These are phyloP conservation scores for Lentinula sp. DNA, from an alignment of 768 basidiomycete species.

Conservation along the genomic window DNA sequence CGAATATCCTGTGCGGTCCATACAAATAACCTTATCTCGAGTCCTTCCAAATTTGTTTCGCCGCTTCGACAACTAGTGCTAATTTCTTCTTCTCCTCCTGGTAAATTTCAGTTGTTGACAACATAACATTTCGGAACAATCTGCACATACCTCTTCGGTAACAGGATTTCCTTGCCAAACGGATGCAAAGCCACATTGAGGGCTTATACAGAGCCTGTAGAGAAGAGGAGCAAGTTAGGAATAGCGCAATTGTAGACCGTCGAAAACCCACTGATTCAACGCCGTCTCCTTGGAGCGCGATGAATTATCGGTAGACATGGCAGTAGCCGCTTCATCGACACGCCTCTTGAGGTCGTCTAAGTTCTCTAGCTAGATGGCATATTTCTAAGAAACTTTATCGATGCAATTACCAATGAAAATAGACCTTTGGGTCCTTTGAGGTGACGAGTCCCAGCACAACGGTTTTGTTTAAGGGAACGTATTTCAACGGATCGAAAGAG, in stretches of 20 bases:
- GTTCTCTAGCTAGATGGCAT: conserved; percentile 40
- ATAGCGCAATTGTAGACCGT: not conserved
- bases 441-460: conserved; percentile 46
- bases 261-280: conserved; percentile 40
- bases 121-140: not conserved
- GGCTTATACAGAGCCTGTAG: conserved; percentile 45
- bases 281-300: conserved; percentile 41
- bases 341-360: conserved; percentile 41
- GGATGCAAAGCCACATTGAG: conserved; percentile 62
- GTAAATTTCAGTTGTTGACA: not conserved
- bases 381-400: not conserved
- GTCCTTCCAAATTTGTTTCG: conserved; percentile 40
- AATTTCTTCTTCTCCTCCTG: conserved; percentile 49
- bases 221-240: not conserved
- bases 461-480: conserved; percentile 41
- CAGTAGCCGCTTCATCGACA: conserved; percentile 47
- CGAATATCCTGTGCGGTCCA: not conserved
- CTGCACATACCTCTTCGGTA: conserved; percentile 30
- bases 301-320: conserved; percentile 35
- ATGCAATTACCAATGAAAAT: not conserved
- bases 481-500: conserved; percentile 48
- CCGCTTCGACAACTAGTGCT: conserved; percentile 33
- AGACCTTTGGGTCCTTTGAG: conserved; percentile 39
- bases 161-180: conserved; percentile 54
- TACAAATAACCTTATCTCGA: not conserved